Evolutionary conservation across 2,329 filamentous ascomycete genomes (phyloP), one percentile per base, ranked within the genome.

Genomic region (Fusarium tupiense): DNA sequence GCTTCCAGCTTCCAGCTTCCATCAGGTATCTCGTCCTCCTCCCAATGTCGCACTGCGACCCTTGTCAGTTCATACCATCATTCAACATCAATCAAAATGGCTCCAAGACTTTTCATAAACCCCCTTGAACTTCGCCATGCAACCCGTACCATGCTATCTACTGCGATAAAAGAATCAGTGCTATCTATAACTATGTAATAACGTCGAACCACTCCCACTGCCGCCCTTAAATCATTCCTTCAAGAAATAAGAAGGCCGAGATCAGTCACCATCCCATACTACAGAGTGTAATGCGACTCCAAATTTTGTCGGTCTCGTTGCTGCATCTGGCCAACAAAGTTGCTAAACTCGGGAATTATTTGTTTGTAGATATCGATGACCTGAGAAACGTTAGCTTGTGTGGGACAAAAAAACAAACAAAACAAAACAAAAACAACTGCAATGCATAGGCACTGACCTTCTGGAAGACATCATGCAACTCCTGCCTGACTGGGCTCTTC

Each of bases 391-490:
- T 64, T 52, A 65, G 61, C 26, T 17, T 26, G 40, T 7, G 22
- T 13, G 29, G 8, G 33, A 2, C 26, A 29, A 29, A 29, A 29
- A 29, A 8, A 29, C 9, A 3, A 35, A 35, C 33, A 35, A 35
- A 2, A 31, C 3, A 4, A 8, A 33, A 33, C 13, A 41, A 3
- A 17, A 26, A n/a, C 19, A 24, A 13, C 8, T 31, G 5, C 4
- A 17, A 41, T 20, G 5, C 5, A 31, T 12, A 29, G 52, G 58
- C 43, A 82, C 90, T 85, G 82, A 96, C 94, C 83, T 92, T 90
- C 80, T 94, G 91, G 83, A 97, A 97, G 44, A 91, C 90, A 61
- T 90, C 88, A 65, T 92, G 89, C 61, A 94, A 86, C 67, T 92
- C 90, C 74, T 90, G 88, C 80, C 91, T 91, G 72, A 90, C 83